These are phyloP conservation scores for Cupressus sempervirens DNA, from an alignment of 75 land plant genomes.

Conservation along the genomic window DNA sequence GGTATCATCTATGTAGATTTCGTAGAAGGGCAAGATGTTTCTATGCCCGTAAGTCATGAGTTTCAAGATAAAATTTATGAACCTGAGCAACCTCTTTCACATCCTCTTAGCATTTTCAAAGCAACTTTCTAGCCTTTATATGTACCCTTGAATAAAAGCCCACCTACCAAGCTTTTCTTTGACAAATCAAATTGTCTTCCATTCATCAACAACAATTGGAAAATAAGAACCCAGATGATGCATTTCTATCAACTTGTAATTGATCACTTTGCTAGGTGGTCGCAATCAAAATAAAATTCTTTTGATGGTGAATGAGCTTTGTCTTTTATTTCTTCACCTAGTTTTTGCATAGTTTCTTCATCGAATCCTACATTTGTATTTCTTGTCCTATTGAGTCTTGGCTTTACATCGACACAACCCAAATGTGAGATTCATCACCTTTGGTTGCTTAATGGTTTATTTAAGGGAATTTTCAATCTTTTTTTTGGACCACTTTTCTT, in stretches of 20 bases:
- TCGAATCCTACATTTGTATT: not conserved
- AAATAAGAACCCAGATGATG: conserved; percentile 37
- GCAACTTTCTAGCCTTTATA: conserved; percentile 54
- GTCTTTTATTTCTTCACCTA: conserved; percentile 4
- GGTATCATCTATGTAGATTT: conserved; percentile 49
- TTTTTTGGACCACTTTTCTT: conserved; percentile 39
- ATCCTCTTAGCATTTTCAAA: conserved; percentile 50
- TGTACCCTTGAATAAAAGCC: conserved; percentile 47
- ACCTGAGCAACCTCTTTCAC: conserved; percentile 54
- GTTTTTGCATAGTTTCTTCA: not conserved
- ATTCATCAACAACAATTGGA: conserved; percentile 50
- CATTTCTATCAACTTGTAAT: conserved; percentile 18
- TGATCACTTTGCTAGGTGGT: conserved; percentile 24
- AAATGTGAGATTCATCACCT: conserved; percentile 50
- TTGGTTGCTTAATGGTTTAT: conserved; percentile 47
- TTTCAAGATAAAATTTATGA: conserved; percentile 50
- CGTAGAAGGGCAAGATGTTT: conserved; percentile 59
- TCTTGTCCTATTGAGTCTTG: conserved; percentile 5
- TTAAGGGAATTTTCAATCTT: conserved; percentile 45
- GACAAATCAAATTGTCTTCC: conserved; percentile 59
- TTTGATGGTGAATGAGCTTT: conserved; percentile 12
- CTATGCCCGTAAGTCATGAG: conserved; percentile 71
- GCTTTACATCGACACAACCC: conserved; percentile 73
- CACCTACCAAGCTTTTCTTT: conserved; percentile 56
- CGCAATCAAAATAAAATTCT: conserved; percentile 10